A percentile compares a stretch with the other conserved stretches of the same genome.
These are phyloP conservation scores for Boletales sp. DNA, from an alignment of 768 basidiomycete species.

Conservation along the genomic window DNA sequence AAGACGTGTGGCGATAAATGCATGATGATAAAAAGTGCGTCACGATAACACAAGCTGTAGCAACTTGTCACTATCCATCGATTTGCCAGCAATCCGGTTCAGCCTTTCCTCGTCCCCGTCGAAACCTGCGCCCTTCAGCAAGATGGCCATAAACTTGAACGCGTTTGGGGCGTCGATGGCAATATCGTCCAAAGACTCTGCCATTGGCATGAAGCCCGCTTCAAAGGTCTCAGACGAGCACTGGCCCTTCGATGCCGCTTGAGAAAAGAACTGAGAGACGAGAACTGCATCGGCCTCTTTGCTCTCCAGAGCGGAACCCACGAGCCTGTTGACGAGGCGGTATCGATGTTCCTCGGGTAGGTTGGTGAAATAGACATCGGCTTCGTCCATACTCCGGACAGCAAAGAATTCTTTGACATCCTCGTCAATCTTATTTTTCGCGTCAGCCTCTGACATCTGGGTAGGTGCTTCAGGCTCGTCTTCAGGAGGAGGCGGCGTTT, in stretches of 20 bases:
- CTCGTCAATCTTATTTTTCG: slow-evolving; percentile 72
- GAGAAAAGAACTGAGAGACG: slow-evolving; percentile 70
- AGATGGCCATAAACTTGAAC: slow-evolving; percentile 66
- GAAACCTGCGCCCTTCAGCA: slow-evolving; percentile 68
- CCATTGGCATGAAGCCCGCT: slow-evolving; percentile 64
- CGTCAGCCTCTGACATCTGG: slow-evolving; percentile 64
- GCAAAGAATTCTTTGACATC: slow-evolving; percentile 86
- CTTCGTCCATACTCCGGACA: slow-evolving; percentile 82
- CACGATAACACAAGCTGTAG: slow-evolving; percentile 51
- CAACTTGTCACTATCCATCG: slow-evolving; percentile 56
- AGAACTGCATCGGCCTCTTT: slow-evolving; percentile 80
- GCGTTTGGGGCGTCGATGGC: slow-evolving; percentile 90
- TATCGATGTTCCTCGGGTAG: slow-evolving; percentile 64
- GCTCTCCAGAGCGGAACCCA: slow-evolving; percentile 69
- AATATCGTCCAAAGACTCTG: slow-evolving; percentile 83
- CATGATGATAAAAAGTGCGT: slow-evolving; percentile 7
- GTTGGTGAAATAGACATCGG: slow-evolving; percentile 78
- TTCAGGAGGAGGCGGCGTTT: slow-evolving; percentile 43
- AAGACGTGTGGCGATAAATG: slow-evolving; percentile 8
- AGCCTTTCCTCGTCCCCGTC: slow-evolving; percentile 54
- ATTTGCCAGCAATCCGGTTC: slow-evolving; percentile 57
- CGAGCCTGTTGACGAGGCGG: slow-evolving; percentile 71
- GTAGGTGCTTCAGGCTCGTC: slow-evolving; percentile 44
- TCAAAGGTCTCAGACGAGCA: slow-evolving; percentile 63
- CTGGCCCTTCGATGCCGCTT: slow-evolving; percentile 56